phyloP scores from a whole-genome alignment of 345 rosid genomes.

The Tarenaya hassleriana region DNA sequence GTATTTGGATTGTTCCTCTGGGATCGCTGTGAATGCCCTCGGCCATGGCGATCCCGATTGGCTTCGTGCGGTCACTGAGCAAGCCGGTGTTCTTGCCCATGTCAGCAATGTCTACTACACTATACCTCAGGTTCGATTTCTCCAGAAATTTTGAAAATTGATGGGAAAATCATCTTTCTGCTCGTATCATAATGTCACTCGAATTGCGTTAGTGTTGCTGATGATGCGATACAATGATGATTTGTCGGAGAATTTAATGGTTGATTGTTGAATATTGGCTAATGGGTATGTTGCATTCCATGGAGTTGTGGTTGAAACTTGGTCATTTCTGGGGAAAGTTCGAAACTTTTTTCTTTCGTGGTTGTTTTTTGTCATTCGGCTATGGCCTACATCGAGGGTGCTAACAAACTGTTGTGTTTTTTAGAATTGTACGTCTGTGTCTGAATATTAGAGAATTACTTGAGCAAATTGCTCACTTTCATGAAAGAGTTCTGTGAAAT shows the following conservation, averaged over 20 bases:
- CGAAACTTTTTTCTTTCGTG: background rate
- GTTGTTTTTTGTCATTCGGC: background rate
- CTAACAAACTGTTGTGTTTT: no score
- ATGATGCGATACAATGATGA: background rate
- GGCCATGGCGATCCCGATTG: slow-evolving; percentile 85
- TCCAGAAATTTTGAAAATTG: background rate
- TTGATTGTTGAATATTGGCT: no score
- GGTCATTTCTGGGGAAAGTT: background rate
- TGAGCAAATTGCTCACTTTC: background rate
- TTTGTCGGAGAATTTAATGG: background rate
- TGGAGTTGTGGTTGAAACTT: no score
- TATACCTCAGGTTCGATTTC: slow-evolving; percentile 56
- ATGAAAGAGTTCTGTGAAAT: background rate
- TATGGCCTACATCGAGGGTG: background rate
- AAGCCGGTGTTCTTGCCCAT: slow-evolving; percentile 63
- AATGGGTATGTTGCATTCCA: no score
- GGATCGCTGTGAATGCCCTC: slow-evolving; percentile 80
- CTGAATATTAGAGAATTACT: background rate
- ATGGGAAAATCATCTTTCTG: no score
- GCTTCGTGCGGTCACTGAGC: slow-evolving; percentile 61
- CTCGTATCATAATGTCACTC: no score
- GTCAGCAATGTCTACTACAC: slow-evolving; percentile 71
- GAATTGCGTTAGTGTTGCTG: background rate
- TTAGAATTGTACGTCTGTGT: background rate
- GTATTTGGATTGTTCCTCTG: slow-evolving; percentile 67